Percentiles rank a stretch among this genome's conserved stretches.
These are phyloP conservation scores for Begonia masoniana DNA, from an alignment of 306 rosid species.

Conservation along the genomic window DNA sequence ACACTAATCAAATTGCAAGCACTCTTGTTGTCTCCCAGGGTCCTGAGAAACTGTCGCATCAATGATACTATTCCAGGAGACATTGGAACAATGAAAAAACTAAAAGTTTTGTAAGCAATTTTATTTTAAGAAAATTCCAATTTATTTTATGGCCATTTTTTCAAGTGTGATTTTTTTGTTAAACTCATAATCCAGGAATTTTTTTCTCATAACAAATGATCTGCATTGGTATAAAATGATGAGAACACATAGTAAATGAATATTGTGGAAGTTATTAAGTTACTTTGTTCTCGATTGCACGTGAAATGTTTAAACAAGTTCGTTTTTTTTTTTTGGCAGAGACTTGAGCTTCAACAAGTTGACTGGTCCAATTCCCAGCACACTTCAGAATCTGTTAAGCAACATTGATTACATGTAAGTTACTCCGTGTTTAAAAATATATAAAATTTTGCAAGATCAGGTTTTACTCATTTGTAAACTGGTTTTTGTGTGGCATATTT, in stretches of 20 bases:
- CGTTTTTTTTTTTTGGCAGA: constrained; percentile 7
- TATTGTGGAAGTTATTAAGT: too few species aligned
- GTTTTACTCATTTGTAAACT: not conserved
- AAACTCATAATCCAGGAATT: too few species aligned
- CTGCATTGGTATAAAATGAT: too few species aligned
- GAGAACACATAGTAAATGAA: too few species aligned
- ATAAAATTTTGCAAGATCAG: not conserved
- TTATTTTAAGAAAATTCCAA: not conserved
- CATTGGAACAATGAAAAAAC: constrained; percentile 12
- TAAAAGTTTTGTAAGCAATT: constrained; percentile 29
- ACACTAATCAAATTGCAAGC: not conserved
- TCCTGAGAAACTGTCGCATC: constrained; percentile 54
- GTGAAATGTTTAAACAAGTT: too few species aligned
- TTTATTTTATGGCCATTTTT: not conserved
- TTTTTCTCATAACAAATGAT: too few species aligned
- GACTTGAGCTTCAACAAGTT: constrained; percentile 26
- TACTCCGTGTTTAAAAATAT: not conserved
- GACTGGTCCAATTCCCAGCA: constrained; percentile 17
- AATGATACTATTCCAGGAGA: constrained; percentile 24
- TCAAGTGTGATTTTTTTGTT: too few species aligned
- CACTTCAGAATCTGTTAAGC: constrained; percentile 7
- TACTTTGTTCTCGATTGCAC: too few species aligned
- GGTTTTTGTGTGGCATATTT: constrained; percentile 2
- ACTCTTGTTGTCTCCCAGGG: constrained; percentile 24
- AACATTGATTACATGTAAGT: constrained; percentile 10